A percentile compares a stretch with the other conserved stretches of the same genome.
Evolutionary conservation across 164 flowering plant genomes (phyloP).

Genomic region (Berberis vulgaris): DNA sequence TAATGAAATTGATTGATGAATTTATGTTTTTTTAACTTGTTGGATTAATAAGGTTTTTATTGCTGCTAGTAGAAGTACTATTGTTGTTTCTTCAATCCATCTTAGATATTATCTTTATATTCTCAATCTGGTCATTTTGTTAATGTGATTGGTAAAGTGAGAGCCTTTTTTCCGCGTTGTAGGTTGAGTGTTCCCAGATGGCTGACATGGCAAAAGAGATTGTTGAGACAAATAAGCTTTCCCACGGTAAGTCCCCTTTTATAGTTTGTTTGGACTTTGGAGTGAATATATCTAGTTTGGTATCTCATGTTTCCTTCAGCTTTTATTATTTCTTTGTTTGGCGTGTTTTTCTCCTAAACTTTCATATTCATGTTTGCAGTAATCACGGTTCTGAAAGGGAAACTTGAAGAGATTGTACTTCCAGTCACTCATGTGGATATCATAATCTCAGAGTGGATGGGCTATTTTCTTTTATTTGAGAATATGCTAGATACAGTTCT

Average conservation of each 20-base stretch:
- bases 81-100: too few relatives aligned
- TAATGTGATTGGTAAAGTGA: background rate
- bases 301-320: too few relatives aligned
- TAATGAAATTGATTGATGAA: background rate
- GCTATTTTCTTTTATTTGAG: conserved; percentile 87
- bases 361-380: conserved; percentile 34
- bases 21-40: background rate
- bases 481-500: conserved; percentile 92
- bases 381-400: conserved; percentile 90
- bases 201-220: conserved; percentile 95
- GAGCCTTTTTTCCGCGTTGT: conserved; percentile 5
- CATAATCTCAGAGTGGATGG: conserved; percentile 99
- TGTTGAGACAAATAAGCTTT: conserved; percentile 71
- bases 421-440: conserved; percentile 88
- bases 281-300: too few relatives aligned
- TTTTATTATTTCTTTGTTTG: too few relatives aligned
- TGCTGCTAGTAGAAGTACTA: too few relatives aligned
- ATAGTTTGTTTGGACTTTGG: background rate
- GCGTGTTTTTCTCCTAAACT: background rate
- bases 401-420: conserved; percentile 83
- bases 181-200: conserved; percentile 98
- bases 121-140: background rate
- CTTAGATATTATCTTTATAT: background rate
- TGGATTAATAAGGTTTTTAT: too few relatives aligned
- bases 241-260: conserved; percentile 49